phyloP scores from a whole-genome alignment of 2,329 filamentous ascomycete species.

The Pyrenophora graminea region DNA sequence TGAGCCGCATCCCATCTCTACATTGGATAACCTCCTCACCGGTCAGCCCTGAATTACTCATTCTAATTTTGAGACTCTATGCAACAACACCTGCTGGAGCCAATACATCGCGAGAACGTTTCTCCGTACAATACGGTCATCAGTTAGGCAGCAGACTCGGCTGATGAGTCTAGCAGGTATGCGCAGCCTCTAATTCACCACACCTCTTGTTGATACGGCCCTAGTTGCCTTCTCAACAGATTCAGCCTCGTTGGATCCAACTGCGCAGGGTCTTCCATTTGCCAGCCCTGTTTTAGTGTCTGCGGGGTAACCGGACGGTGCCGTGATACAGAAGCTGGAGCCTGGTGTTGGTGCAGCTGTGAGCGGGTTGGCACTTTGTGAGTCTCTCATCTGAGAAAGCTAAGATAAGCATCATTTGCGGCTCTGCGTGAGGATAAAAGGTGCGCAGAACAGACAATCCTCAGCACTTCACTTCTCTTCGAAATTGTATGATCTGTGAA shows the following conservation, averaged over 20 bases:
- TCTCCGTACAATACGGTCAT: conserved; percentile 3
- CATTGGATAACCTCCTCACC: conserved; percentile 21
- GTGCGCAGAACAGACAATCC: conserved; percentile 8
- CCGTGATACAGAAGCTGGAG: conserved; percentile 5
- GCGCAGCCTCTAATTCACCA: conserved; percentile 2
- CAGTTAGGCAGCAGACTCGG: conserved; percentile 18
- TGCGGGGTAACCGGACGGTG: conserved; percentile 11
- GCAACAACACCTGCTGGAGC: conserved; percentile 2
- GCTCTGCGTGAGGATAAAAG: conserved; percentile 19
- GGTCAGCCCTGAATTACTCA: conserved; percentile 13
- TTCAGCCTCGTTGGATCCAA: conserved; percentile 10
- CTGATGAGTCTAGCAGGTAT: conserved; percentile 15
- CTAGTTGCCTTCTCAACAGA: conserved; percentile 7
- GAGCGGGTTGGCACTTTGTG: background rate
- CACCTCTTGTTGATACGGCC: conserved; percentile 1
- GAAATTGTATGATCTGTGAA: background rate
- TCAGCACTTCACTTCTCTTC: background rate
- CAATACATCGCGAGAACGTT: conserved; percentile 11
- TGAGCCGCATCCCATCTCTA: conserved; percentile 10
- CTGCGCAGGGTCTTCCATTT: conserved; percentile 10
- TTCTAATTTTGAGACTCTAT: conserved; percentile 1
- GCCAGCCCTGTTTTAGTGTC: background rate
- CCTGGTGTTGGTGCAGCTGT: conserved; percentile 7
- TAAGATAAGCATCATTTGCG: conserved; percentile 10
- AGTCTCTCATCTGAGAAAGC: background rate